A percentile compares a stretch with the other conserved stretches of the same genome.
phyloP scores from a whole-genome alignment of 331 rosid species.

The Cydonia oblonga region DNA sequence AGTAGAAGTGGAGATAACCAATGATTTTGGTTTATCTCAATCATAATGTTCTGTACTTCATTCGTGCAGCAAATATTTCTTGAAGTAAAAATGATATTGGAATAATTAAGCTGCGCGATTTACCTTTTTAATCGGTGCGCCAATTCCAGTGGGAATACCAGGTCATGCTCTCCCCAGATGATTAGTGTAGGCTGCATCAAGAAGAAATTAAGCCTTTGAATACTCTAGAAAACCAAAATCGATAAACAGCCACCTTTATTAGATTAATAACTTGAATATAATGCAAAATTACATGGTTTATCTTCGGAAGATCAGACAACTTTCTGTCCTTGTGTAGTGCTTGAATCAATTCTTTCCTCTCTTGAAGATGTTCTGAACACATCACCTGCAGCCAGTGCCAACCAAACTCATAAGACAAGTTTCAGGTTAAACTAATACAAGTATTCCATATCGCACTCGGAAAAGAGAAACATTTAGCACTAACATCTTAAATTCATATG shows the following conservation, averaged over 20 bases:
- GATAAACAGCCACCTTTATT: no score
- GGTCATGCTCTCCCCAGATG: slow-evolving; percentile 86
- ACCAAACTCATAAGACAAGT: slow-evolving; percentile 16
- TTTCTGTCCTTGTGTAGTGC: slow-evolving; percentile 49
- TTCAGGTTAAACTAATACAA: not conserved
- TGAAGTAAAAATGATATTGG: not conserved
- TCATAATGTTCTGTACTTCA: not conserved
- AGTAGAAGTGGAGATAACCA: not conserved
- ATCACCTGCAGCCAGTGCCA: slow-evolving; percentile 42
- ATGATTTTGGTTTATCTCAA: not conserved
- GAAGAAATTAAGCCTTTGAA: slow-evolving; percentile 1
- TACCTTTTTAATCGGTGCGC: slow-evolving; percentile 69
- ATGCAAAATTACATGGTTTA: slow-evolving; percentile 40
- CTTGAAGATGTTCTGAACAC: slow-evolving; percentile 57
- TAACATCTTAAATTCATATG: not conserved
- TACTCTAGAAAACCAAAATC: not conserved
- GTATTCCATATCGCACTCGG: not conserved
- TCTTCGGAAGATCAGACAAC: slow-evolving; percentile 62
- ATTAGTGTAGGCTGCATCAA: slow-evolving; percentile 63
- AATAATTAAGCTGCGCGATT: not conserved
- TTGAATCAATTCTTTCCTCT: slow-evolving; percentile 57
- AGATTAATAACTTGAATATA: no score
- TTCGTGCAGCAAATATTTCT: no score
- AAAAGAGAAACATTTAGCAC: not conserved
- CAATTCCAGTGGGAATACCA: slow-evolving; percentile 70